Base-by-base conservation (phyloP, 2,329 filamentous ascomycete species). In the Paecilomyces dactylethromorphus region DNA sequence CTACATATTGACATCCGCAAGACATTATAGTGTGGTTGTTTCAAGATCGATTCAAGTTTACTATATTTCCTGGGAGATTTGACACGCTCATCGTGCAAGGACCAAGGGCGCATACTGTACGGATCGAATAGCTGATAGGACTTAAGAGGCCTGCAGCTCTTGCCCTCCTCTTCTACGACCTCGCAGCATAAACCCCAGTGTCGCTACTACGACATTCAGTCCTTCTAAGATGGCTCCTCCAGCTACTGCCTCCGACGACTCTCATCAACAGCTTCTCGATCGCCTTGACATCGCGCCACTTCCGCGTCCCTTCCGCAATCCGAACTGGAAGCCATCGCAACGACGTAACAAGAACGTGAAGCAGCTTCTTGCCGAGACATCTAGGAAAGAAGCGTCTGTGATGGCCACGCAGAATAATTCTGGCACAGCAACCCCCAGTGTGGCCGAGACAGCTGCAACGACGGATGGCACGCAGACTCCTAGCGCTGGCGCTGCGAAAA, bases 341-440 rank as follows among this genome's bases (percentile, higher is more conserved):
- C 92, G 94, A 56, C 91, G 94, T 76, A 99, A 99, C 84, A 99
- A 99, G 81, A 97, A 96, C 76, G 88, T 97, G 76, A 97, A 97
- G 77, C 91, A 96, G 68, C 94, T 99, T 62, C 83, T 99, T 61
- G 89, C 91, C 60, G 94, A 99, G 69, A 90, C 89, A 12, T 86
- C 90, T 22, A 88, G 91, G 66, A 91, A 89, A 71, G 93, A 97
- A 79, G 91, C 91, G n/a, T 96, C 92, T 3, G 83, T 90, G 35
- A 82, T 92, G 69, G 91, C 89, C 15, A 96, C 91, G 0, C 88
- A 90, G 71, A 88, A 89, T 69, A 90, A 91, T 72, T 92, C 89
- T 69, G 92, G 92, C 64, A 82, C 86, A 56, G 90, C 84, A 6
- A 95, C 92, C 1, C 88, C 90, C 63, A 62, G 76, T 71, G 18